Conservation (phyloP, 805 yeast species). For the Barnettozyma populi region DNA sequence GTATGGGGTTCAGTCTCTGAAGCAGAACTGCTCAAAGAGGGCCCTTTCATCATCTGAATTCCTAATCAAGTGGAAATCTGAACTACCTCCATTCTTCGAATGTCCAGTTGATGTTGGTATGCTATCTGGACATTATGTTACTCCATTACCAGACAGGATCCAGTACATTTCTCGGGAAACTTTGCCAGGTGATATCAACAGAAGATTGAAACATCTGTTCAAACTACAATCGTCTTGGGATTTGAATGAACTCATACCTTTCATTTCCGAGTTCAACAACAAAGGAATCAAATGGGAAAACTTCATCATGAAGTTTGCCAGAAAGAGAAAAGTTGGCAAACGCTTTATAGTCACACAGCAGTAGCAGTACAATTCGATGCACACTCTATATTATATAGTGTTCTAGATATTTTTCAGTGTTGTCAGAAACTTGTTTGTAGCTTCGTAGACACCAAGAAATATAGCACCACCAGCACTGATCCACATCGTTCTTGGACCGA, state of each 20-base stretch:
- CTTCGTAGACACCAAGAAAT: slow-evolving; percentile 89
- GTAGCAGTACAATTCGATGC: slow-evolving; percentile 1
- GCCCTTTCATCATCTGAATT: slow-evolving; percentile 44
- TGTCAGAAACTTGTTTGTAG: slow-evolving; percentile 23
- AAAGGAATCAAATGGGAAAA: slow-evolving; percentile 50
- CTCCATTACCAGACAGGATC: slow-evolving; percentile 41
- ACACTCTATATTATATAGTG: not conserved
- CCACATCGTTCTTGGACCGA: slow-evolving; percentile 97
- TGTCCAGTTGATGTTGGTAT: slow-evolving; percentile 50
- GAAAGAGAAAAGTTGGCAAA: slow-evolving; percentile 43
- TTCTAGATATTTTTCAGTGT: slow-evolving; percentile 3
- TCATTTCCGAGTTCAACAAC: slow-evolving; percentile 51
- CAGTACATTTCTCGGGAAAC: slow-evolving; percentile 45
- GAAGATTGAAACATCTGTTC: slow-evolving; percentile 49
- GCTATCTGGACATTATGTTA: slow-evolving; percentile 50
- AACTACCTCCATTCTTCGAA: slow-evolving; percentile 58
- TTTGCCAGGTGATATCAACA: slow-evolving; percentile 44
- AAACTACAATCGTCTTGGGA: slow-evolving; percentile 54
- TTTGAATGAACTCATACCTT: slow-evolving; percentile 57
- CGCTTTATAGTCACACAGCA: slow-evolving; percentile 31
- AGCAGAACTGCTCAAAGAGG: slow-evolving; percentile 27
- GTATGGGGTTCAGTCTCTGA: slow-evolving; percentile 56
- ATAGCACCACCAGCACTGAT: slow-evolving; percentile 98
- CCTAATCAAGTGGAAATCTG: slow-evolving; percentile 55
- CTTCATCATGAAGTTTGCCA: slow-evolving; percentile 59